phyloP scores from a whole-genome alignment of 306 rosid species.

The Pyrus betulifolia region DNA sequence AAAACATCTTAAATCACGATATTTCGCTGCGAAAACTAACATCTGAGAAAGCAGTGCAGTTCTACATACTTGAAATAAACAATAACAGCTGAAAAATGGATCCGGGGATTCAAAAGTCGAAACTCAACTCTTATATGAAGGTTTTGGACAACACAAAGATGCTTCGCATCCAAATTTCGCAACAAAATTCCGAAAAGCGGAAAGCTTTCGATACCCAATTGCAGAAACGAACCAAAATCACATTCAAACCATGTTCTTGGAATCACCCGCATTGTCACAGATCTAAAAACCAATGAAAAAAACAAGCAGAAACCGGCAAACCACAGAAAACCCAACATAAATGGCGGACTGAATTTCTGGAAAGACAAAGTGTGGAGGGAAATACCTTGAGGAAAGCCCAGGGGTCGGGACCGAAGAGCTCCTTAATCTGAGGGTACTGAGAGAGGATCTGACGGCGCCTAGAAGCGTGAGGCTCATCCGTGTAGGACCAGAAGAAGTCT shows the following conservation, averaged over 20 bases:
- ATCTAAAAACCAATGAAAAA: constrained; percentile 11
- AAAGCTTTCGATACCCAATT: background rate
- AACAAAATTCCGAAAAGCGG: background rate
- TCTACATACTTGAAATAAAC: background rate
- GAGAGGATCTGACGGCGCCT: constrained; percentile 91
- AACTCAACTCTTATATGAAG: background rate
- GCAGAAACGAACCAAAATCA: background rate
- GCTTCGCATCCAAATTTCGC: background rate
- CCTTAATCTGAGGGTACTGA: constrained; percentile 76
- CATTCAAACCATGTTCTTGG: background rate
- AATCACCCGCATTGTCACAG: constrained; percentile 9
- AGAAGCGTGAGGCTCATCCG: constrained; percentile 89
- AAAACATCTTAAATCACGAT: background rate
- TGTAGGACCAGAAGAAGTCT: constrained; percentile 88
- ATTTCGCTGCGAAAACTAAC: background rate
- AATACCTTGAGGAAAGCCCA: constrained; percentile 64
- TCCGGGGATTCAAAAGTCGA: background rate
- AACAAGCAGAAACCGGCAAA: background rate
- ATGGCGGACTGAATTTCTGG: background rate
- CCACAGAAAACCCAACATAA: background rate
- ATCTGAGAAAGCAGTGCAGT: background rate
- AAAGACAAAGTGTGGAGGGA: background rate
- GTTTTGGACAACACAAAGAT: background rate
- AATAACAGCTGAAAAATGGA: background rate
- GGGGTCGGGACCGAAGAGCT: constrained; percentile 80